phyloP scores from a whole-genome alignment of 768 basidiomycete genomes.

The Pleurotus cornucopiae region DNA sequence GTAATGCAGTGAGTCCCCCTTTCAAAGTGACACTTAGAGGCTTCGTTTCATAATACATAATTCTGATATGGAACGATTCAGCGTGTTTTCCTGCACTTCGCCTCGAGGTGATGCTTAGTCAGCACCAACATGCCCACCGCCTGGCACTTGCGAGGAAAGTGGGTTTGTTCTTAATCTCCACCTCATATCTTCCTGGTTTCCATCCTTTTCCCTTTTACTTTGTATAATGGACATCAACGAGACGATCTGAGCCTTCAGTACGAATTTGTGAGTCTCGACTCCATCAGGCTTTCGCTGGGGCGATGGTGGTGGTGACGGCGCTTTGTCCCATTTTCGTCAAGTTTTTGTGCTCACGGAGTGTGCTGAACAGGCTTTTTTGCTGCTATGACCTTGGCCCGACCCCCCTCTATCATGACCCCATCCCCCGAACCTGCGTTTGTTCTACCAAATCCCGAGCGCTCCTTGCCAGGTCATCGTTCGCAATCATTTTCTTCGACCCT shows the following conservation, averaged over 20 bases:
- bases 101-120: conserved; percentile 8
- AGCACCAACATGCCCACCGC: conserved; percentile 7
- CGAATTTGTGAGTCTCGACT: conserved; percentile 4
- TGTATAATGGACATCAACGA: conserved; percentile 6
- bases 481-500: background rate
- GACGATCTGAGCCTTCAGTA: conserved; percentile 3
- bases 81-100: conserved; percentile 1
- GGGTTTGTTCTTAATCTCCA: conserved; percentile 10
- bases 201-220: conserved; percentile 2
- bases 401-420: conserved; percentile 6
- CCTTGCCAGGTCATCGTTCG: conserved; percentile 6
- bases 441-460: conserved; percentile 5
- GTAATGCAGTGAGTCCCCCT: too few relatives aligned
- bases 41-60: too few relatives aligned
- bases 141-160: background rate
- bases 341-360: background rate
- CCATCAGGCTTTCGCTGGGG: background rate
- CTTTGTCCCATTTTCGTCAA: background rate
- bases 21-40: too few relatives aligned
- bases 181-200: background rate
- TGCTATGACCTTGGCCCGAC: conserved; percentile 5
- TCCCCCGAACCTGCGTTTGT: background rate
- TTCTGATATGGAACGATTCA: background rate
- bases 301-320: conserved; percentile 6
- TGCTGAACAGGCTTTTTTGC: background rate